These are phyloP conservation scores for Allantophomopsis lycopodina DNA, from an alignment of 2,329 filamentous ascomycete species.

Conservation along the genomic window DNA sequence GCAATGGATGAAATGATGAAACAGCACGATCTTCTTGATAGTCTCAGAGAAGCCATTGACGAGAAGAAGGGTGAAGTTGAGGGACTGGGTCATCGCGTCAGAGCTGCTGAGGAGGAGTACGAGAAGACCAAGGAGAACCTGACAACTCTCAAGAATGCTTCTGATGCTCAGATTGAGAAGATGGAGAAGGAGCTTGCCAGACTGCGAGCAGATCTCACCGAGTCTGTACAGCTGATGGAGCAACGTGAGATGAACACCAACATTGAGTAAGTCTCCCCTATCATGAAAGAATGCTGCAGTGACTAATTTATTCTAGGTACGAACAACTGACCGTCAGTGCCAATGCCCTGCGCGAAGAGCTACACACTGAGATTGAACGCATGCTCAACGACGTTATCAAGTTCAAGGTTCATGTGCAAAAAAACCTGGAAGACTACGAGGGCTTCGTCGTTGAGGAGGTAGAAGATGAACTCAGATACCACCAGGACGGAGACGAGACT, in stretches of 20 bases:
- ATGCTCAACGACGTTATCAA: constrained; percentile 97
- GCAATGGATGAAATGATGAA: constrained; percentile 88
- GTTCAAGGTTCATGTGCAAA: constrained; percentile 96
- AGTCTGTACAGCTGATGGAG: constrained; percentile 83
- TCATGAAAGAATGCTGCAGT: not conserved
- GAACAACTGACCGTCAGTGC: constrained; percentile 82
- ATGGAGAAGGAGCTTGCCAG: constrained; percentile 97
- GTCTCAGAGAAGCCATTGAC: constrained; percentile 92
- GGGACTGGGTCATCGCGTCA: constrained; percentile 74
- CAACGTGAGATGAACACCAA: constrained; percentile 94
- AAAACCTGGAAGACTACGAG: constrained; percentile 86
- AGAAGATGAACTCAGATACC: constrained; percentile 57
- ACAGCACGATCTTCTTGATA: constrained; percentile 84
- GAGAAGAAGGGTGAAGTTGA: constrained; percentile 91
- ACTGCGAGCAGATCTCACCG: constrained; percentile 72
- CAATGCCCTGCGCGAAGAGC: constrained; percentile 77
- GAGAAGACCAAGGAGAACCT: constrained; percentile 84
- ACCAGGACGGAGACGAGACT: no score
- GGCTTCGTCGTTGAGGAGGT: constrained; percentile 86
- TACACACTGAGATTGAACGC: constrained; percentile 93
- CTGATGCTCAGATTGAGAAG: constrained; percentile 91
- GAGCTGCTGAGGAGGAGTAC: constrained; percentile 84
- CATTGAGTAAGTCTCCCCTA: constrained; percentile 58
- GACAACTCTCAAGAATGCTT: constrained; percentile 73
- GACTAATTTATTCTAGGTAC: constrained; percentile 40